phyloP scores from a whole-genome alignment of 2,329 filamentous ascomycete genomes.

The Diplodia intermedia region DNA sequence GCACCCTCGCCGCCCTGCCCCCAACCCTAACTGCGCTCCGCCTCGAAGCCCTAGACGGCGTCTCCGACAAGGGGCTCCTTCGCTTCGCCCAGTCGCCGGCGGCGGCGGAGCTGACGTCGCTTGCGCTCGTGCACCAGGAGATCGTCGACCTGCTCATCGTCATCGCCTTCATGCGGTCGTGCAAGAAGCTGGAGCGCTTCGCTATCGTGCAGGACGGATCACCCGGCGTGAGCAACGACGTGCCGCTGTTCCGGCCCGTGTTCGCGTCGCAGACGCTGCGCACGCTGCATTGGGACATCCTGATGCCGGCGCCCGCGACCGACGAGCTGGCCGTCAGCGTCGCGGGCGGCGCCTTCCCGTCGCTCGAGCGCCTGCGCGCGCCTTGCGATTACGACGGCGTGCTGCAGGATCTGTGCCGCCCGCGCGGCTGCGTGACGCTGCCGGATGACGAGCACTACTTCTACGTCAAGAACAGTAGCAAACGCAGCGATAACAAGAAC shows the following conservation, averaged over 20 bases:
- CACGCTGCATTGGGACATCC: conserved; percentile 68
- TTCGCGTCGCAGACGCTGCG: conserved; percentile 58
- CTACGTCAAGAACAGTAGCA: conserved; percentile 11
- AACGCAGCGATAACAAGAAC: conserved; percentile 15
- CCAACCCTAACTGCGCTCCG: conserved; percentile 58
- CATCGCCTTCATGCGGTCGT: conserved; percentile 58
- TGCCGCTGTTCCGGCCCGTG: conserved; percentile 55
- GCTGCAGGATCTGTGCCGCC: conserved; percentile 73
- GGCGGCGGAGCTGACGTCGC: conserved; percentile 53
- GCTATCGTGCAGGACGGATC: conserved; percentile 60
- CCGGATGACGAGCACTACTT: conserved; percentile 1
- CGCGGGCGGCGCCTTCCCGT: conserved; percentile 66
- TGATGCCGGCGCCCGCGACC: conserved; percentile 62
- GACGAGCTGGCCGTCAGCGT: conserved; percentile 70
- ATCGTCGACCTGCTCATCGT: conserved; percentile 60
- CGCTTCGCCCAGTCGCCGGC: conserved; percentile 58
- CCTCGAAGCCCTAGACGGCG: conserved; percentile 61
- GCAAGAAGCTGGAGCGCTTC: conserved; percentile 57
- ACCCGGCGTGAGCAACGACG: conserved; percentile 53
- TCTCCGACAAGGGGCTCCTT: conserved; percentile 63
- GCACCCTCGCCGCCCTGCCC: conserved; percentile 61
- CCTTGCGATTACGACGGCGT: conserved; percentile 73
- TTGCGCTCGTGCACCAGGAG: conserved; percentile 62
- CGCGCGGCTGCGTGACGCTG: conserved; percentile 61
- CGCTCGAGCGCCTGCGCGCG: conserved; percentile 64